These are phyloP conservation scores for Verticillium longisporum DNA, from an alignment of 2,329 filamentous ascomycete species.

Conservation along the genomic window DNA sequence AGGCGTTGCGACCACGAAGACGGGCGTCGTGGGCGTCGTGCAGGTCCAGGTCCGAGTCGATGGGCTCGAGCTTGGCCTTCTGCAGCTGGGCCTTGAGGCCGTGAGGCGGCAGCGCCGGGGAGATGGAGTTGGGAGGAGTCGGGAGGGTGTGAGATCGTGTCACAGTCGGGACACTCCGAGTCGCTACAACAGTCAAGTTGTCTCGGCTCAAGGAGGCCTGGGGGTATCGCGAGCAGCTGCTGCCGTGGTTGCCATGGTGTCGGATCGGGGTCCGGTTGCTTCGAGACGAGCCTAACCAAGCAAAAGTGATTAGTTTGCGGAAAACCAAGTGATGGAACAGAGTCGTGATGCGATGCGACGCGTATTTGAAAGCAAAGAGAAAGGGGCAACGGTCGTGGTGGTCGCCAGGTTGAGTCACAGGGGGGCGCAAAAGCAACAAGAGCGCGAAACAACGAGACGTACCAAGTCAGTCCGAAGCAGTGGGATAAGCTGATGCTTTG, in stretches of 20 bases:
- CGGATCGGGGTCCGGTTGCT: conserved; percentile 26
- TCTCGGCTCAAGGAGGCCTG: conserved; percentile 53
- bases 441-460: conserved; percentile 1
- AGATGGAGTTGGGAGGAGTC: conserved; percentile 93
- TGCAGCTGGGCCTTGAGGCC: conserved; percentile 65
- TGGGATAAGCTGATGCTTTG: conserved; percentile 18
- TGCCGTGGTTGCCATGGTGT: conserved; percentile 59
- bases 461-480: conserved; percentile 4
- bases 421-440: neutral
- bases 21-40: conserved; percentile 55
- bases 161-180: conserved; percentile 55
- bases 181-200: conserved; percentile 68
- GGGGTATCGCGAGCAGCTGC: conserved; percentile 61
- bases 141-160: conserved; percentile 62
- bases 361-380: neutral
- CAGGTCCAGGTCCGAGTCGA: conserved; percentile 85
- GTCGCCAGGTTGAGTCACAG: conserved; percentile 11
- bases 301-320: conserved; percentile 20
- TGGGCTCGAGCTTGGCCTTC: conserved; percentile 51
- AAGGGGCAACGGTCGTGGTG: conserved; percentile 1
- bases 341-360: conserved; percentile 15
- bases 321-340: conserved; percentile 1
- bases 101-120: conserved; percentile 76
- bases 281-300: conserved; percentile 35
- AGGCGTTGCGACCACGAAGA: conserved; percentile 15